Base-by-base conservation (phyloP, 768 basidiomycete species). In the Megacollybia marginata region DNA sequence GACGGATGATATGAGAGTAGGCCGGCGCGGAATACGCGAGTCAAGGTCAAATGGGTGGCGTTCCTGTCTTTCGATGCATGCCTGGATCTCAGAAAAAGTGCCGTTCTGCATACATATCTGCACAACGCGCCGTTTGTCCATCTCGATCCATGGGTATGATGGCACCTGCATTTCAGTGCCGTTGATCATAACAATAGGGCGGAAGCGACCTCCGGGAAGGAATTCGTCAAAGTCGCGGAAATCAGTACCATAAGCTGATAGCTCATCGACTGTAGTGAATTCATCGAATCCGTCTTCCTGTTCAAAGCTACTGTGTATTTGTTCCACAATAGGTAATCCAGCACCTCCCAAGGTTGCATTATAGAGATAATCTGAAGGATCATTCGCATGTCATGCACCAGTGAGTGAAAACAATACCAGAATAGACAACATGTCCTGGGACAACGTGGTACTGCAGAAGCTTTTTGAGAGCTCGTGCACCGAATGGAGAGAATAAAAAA, bases 401-500 rank as follows among this genome's bases (percentile, higher is more conserved):
- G 15, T 2, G 18, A 40, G 38, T 40, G 18, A 15, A 40, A 40
- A 40, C 13, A 67, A 66, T 48, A 70, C 82, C 75, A 5, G 75
- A 74, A 55, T 78, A 68, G n/a, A 82, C 62, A 19, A 79, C 63
- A 13, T 66, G 51, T 9, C 70, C 62, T 0, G 79, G 79, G 6
- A 78, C 70, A 50, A 78, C 68, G 62, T 85, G 82, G 62, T 74
- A 84, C 42, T 77, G 65, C 12, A 85, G 56, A 16, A 85, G 50
- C 62, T 82, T 83, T 53, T 66, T 72, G 47, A 85, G 53, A 10
- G 64, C 74, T 16, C 55, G 61, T 32, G 68, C 65, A 7, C 83
- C 83, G 48, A 79, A 76, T 1, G 80, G 78, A 4, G 81, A 82
- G 63, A 83, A 83, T 46, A 83, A 65, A 70, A 72, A 83, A 23